These are phyloP conservation scores for Fremontodendron californicum DNA, from an alignment of 345 rosid genomes.

Conservation along the genomic window DNA sequence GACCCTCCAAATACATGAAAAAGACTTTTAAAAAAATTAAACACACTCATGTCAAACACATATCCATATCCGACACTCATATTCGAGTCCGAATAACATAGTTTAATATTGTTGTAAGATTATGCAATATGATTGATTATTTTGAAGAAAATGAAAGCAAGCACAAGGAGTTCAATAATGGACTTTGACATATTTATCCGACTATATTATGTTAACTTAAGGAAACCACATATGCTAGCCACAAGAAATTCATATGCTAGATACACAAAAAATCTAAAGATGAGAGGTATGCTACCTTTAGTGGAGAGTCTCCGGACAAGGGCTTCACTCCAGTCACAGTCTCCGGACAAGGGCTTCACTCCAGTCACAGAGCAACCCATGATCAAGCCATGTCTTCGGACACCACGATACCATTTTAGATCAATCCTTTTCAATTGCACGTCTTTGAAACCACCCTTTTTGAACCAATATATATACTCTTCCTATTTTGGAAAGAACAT, in stretches of 20 bases:
- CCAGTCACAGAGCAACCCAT: conserved; percentile 99
- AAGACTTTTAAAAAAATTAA: too few relatives aligned
- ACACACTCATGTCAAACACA: too few relatives aligned
- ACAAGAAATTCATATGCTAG: not conserved
- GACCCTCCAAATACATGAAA: too few relatives aligned
- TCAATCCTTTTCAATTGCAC: conserved; percentile 88
- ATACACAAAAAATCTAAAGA: not conserved
- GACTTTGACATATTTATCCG: too few relatives aligned
- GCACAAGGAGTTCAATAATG: too few relatives aligned
- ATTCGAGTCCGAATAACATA: too few relatives aligned
- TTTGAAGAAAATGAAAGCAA: too few relatives aligned
- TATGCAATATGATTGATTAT: too few relatives aligned
- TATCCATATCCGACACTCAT: too few relatives aligned
- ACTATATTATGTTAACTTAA: not conserved
- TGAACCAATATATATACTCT: conserved; percentile 94
- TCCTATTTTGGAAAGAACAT: conserved; percentile 98
- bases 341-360: too few relatives aligned
- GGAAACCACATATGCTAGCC: too few relatives aligned
- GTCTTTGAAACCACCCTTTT: conserved; percentile 84
- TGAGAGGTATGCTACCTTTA: conserved; percentile 50
- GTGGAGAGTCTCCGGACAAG: conserved; percentile 94
- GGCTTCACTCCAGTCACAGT: conserved; percentile 95
- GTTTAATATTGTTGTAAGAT: too few relatives aligned
- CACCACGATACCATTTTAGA: conserved; percentile 99
- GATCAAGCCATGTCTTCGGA: conserved; percentile 90